Evolutionary conservation across 2,329 filamentous ascomycete species (phyloP).

Genomic region (Clarireedia monteithiana): DNA sequence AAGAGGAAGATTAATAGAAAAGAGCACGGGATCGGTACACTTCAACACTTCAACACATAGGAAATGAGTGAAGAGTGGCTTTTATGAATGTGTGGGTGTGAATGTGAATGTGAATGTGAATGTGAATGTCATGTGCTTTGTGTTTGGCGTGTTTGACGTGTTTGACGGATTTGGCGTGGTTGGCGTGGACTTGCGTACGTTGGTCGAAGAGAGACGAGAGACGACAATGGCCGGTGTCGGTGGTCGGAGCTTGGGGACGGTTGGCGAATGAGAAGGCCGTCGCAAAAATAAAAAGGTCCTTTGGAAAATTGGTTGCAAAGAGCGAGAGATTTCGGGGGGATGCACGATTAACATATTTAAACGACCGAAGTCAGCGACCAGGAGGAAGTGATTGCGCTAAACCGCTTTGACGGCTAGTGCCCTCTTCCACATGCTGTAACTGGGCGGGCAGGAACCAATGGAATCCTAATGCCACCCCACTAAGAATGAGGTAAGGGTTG

Average conservation of each 20-base stretch:
- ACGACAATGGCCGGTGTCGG: not conserved
- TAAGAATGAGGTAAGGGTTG: not conserved
- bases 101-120: too few species aligned
- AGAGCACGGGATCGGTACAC: too few species aligned
- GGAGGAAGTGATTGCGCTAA: not conserved
- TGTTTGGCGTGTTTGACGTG: not conserved
- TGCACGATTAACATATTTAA: slow-evolving; percentile 8
- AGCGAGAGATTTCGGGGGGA: slow-evolving; percentile 8
- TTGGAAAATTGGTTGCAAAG: slow-evolving; percentile 9
- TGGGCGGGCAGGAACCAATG: not conserved
- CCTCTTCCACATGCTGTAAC: not conserved
- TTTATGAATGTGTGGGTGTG: not conserved
- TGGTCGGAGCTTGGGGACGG: not conserved
- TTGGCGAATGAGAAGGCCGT: slow-evolving; percentile 9
- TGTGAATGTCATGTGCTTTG: not conserved
- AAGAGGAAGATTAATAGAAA: not conserved
- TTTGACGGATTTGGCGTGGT: too few species aligned
- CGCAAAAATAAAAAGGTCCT: slow-evolving; percentile 1
- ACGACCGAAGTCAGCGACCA: not conserved
- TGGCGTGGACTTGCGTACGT: too few species aligned
- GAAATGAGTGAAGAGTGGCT: not conserved
- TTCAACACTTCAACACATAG: too few species aligned
- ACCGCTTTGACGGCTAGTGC: not conserved
- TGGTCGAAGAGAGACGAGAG: too few species aligned
- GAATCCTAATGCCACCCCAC: not conserved